phyloP scores from a whole-genome alignment of 192 early-diverging fungal species.

The Glomus cerebriforme region DNA sequence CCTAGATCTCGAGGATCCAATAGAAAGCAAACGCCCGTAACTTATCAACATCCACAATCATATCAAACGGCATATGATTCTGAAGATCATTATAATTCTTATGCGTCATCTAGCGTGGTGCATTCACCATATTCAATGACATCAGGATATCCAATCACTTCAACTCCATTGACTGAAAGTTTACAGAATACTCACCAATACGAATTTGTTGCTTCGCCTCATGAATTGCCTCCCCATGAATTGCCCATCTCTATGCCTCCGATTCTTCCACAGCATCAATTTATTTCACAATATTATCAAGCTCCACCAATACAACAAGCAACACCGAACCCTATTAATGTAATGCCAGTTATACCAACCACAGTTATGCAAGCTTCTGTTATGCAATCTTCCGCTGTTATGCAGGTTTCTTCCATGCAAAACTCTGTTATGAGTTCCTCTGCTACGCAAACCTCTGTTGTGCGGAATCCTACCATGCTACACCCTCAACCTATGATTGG shows the following conservation, averaged over 20 bases:
- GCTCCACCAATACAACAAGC: not conserved
- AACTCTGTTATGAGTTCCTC: too few species aligned
- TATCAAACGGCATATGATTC: not conserved
- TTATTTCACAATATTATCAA: not conserved
- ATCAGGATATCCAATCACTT: not conserved
- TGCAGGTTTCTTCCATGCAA: too few species aligned
- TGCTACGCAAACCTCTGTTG: too few species aligned
- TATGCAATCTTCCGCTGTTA: too few species aligned
- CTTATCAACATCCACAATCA: not conserved
- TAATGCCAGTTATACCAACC: too few species aligned
- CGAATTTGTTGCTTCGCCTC: not conserved
- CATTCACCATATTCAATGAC: not conserved
- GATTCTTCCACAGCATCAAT: constrained; percentile 23
- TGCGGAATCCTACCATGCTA: too few species aligned
- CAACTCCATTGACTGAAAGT: not conserved
- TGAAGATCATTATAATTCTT: not conserved
- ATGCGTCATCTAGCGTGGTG: not conserved
- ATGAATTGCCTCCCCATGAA: not conserved
- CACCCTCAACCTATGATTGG: too few species aligned
- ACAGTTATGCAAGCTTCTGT: too few species aligned
- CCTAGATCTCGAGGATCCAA: not conserved
- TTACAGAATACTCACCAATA: not conserved
- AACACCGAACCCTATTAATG: not conserved
- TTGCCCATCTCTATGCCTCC: not conserved
- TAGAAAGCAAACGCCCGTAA: not conserved